Evolutionary conservation across 1,139 yeast species (phyloP), one percentile per base, ranked within the genome.

Genomic region (Taphrina sp.): DNA sequence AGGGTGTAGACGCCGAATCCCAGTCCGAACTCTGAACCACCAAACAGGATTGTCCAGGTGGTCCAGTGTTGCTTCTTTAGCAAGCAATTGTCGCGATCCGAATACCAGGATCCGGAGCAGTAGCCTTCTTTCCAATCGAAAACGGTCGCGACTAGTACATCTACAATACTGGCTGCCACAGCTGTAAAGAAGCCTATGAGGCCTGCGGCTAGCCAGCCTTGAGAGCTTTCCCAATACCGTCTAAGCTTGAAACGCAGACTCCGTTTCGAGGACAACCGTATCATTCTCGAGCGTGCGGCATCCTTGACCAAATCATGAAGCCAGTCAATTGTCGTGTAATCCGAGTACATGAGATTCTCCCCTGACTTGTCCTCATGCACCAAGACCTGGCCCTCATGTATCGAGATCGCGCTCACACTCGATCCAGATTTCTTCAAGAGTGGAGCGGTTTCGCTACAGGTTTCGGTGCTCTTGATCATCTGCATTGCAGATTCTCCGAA

Each of bases 271-370:
- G 16, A 5, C 72, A 10, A 66, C 54, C 19, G 67, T 67, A 52
- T 73, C 74, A 23, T 62, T 61, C 37, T 64, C 52, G 36, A 74
- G 63, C 80, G 70, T 41, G 70, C 69, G 38, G 80, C 77, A 45
- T 78, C 78, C 59, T 71, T 69, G 26, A 78, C 70, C 41, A 74
- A 74, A 28, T 81, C 83, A 39, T 74, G 72, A 2, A 79, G 76
- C 85, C 85, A 81, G 68, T 81, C 85, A n/a, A 80, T 78, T n/a
- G 84, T 79, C 22, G 85, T 80, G 66, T 80, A 81, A 65, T 81
- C 83, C 65, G 81, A 81, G 64, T 80, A 80, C 67, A 71, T 78
- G 31, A 51, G 47, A n/a, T 49, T 14, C 42, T 38, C 58, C 16
- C 58, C 58, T 12, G 24, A 10, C 38, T 43, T 43, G 26, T 29